Evolutionary conservation across 106 monocot species (phyloP), one percentile per base, ranked within the genome.

Genomic region (Platanthera guangdongensis): DNA sequence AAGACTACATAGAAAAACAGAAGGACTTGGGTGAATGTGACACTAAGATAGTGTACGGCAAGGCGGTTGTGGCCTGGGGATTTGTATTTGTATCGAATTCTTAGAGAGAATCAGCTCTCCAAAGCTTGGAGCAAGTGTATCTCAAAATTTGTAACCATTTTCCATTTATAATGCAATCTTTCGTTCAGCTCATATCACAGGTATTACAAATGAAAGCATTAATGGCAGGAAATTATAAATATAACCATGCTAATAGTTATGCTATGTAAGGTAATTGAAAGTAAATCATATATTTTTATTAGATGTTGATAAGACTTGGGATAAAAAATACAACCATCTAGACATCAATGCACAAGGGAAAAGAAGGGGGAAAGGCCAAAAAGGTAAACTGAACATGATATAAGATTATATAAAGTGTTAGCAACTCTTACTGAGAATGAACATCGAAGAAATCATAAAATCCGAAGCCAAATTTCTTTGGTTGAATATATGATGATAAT

Each of bases 401-500:
- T 0, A 55, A 55, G 55, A 15, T 55, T 55, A 15, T 55, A 5
- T 15, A 14, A 5, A 55, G 55, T 15, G 8, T 63, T 63, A 21
- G 2, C 62, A 8, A 22, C 15, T 63, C 62, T 25, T 63, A 19
- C 19, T 7, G 25, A 22, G 22, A 63, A 63, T 39, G 22, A 55
- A n/a, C 55, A 55, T 55, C 55, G n/a, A n/a, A 15, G 55, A 55
- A 64, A 3, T n/a, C 22, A 68, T 68, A 68, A 46, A 68, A 68
- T 12, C 15, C 14, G 8, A 68, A 68, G 11, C 2, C 32, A 32
- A 68, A 19, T 68, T 19, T 5, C 39, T 68, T 10, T 47, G 68
- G 45, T 32, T 12, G 8, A 39, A 68, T 46, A 68, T 14, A 46
- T 4, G 68, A 22, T 63, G 62, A 22, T 9, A 22, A 63, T 7